phyloP scores from a whole-genome alignment of 768 basidiomycete genomes.

The Mycena albidolilacea region DNA sequence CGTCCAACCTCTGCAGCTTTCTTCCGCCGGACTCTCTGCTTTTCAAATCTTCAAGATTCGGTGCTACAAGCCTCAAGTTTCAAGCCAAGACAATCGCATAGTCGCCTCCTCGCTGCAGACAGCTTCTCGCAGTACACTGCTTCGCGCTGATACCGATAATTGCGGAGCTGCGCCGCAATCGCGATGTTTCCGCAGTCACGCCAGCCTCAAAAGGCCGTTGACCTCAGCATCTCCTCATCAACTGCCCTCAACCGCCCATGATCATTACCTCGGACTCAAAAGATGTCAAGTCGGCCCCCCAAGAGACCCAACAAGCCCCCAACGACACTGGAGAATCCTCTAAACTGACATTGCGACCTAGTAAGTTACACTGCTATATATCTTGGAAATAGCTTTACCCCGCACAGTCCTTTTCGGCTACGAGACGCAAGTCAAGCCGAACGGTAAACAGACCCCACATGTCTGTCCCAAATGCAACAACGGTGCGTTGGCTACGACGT shows the following conservation, averaged over 20 bases:
- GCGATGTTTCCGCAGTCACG: too few species aligned
- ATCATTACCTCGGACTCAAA: conserved; percentile 3
- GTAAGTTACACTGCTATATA: neutral
- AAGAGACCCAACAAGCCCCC: neutral
- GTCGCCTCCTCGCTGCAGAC: too few species aligned
- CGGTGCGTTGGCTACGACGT: neutral
- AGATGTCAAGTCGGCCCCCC: neutral
- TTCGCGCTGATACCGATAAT: neutral
- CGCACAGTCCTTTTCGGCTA: neutral
- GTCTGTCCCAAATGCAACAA: conserved; percentile 13
- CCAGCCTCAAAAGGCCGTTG: neutral
- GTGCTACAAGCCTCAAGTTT: too few species aligned
- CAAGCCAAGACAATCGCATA: too few species aligned
- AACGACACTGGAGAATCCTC: neutral
- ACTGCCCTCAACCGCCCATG: neutral
- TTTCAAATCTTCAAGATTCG: too few species aligned
- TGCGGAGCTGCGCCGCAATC: neutral
- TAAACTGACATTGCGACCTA: neutral
- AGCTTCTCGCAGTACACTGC: too few species aligned
- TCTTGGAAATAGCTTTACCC: neutral
- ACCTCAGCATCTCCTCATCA: neutral
- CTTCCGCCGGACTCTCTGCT: too few species aligned
- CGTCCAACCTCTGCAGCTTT: too few species aligned
- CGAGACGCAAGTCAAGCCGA: neutral
- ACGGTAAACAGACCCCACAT: neutral